Base-by-base conservation (phyloP, 352 stramenopile genomes). In the Pythium aquatile region DNA sequence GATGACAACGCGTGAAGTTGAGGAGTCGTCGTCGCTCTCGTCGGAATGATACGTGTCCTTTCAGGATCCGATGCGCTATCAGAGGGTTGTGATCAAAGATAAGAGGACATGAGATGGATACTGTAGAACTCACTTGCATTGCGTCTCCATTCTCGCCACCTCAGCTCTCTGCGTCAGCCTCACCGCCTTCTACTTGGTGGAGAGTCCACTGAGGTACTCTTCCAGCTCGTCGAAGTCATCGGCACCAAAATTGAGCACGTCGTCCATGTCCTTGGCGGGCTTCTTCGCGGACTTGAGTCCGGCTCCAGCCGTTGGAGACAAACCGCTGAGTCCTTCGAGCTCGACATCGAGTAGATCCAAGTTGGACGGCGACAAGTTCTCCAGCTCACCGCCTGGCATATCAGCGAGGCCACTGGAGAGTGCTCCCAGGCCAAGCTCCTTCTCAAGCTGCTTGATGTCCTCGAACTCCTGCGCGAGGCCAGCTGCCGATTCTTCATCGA, bases 211-310 rank as follows among this genome's bases (percentile, higher is more conserved):
- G 52, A 96, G 72, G 64, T 96, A 96, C 63, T 96, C 81, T 69
- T 96, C 87, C 28, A 96, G 70, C 62, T 96, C 87, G 39, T 94
- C 87, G 70, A 96, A 96, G 77, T 96, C 83, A 63, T 96, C 87
- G 4, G 83, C 87, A 1, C 72, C 85, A 69, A 96, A 94, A 73
- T 94, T 92, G 73, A 93, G 83, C 60, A 91, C 79, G 55, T 92
- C 84, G 29, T 88, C 81, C 1, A 63, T 53, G 28, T 70, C 68
- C 53, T 74, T 74, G 20, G 39, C 62, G n/a, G 62, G 44, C n/a
- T 74, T 74, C 57, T 58, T 69, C 7, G 56, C 32, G 8, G 67
- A 62, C 26, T 65, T 68, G 0, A 62, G 67, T 24, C 49, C 74
- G 16, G 78, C 70, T 32, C 63, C 70, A 28, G 57, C 71, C 39